phyloP scores from a whole-genome alignment of 345 rosid species.

The Toxicodendron radicans region DNA sequence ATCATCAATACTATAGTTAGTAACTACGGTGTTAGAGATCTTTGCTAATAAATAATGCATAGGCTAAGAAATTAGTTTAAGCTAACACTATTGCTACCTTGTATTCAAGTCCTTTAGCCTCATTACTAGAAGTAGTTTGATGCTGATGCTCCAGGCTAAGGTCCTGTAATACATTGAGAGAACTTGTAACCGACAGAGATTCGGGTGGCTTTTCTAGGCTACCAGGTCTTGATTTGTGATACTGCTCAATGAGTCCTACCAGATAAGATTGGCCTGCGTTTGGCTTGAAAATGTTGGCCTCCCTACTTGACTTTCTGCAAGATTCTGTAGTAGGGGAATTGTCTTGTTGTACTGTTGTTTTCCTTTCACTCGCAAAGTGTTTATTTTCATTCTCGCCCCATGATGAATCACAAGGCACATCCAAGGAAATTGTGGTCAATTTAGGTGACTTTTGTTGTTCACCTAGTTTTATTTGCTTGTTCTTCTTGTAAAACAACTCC shows the following conservation, averaged over 20 bases:
- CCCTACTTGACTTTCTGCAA: background rate
- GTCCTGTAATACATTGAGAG: background rate
- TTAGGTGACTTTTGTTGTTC: constrained; percentile 12
- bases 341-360: background rate
- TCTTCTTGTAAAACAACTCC: background rate
- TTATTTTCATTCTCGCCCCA: background rate
- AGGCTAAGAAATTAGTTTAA: background rate
- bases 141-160: background rate
- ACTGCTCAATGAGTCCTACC: background rate
- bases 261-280: background rate
- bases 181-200: background rate
- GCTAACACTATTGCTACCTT: background rate
- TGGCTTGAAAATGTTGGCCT: background rate
- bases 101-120: background rate
- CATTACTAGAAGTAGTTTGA: background rate
- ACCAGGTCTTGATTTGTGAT: background rate
- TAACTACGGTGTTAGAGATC: background rate
- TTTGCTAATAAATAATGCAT: background rate
- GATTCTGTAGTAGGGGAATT: background rate
- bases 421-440: background rate
- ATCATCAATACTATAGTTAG: background rate
- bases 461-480: constrained; percentile 13
- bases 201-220: background rate
- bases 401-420: background rate
- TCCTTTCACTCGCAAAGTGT: background rate